Evolutionary conservation across 2,329 filamentous ascomycete genomes (phyloP).

Genomic region (Dactylonectria estremocensis): DNA sequence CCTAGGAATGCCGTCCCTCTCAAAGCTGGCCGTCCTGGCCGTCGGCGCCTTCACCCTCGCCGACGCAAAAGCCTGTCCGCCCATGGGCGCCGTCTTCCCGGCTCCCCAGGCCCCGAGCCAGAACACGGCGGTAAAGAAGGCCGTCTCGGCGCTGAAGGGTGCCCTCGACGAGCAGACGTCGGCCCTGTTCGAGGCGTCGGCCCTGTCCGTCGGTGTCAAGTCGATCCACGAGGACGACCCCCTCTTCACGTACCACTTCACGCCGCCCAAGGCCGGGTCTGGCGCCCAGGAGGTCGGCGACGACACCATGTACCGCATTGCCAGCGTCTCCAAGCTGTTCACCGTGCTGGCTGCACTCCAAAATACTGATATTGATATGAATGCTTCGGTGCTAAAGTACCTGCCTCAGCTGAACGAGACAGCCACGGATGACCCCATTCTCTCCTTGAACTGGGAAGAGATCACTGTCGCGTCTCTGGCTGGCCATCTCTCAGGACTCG

Average conservation of each 20-base stretch:
- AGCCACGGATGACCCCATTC: conserved; percentile 47
- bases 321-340: conserved; percentile 54
- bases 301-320: conserved; percentile 55
- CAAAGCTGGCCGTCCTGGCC: conserved; percentile 35
- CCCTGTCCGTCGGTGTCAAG: conserved; percentile 57
- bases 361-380: conserved; percentile 50
- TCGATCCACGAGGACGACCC: conserved; percentile 58
- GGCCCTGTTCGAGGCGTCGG: conserved; percentile 50
- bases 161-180: conserved; percentile 48
- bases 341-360: conserved; percentile 52
- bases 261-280: conserved; percentile 50
- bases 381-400: conserved; percentile 62
- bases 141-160: conserved; percentile 42
- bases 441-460: conserved; percentile 61
- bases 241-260: conserved; percentile 59
- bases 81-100: conserved; percentile 59
- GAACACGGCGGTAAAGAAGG: conserved; percentile 49
- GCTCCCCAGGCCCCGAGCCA: conserved; percentile 53
- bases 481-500: conserved; percentile 62
- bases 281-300: conserved; percentile 47
- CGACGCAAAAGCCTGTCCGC: conserved; percentile 57
- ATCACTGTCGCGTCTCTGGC: conserved; percentile 63
- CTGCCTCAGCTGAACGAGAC: conserved; percentile 56
- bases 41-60: conserved; percentile 32
- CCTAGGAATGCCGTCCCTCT: conserved; percentile 36